phyloP scores from a whole-genome alignment of 257 asterid genomes.

The Paulownia fortunei region DNA sequence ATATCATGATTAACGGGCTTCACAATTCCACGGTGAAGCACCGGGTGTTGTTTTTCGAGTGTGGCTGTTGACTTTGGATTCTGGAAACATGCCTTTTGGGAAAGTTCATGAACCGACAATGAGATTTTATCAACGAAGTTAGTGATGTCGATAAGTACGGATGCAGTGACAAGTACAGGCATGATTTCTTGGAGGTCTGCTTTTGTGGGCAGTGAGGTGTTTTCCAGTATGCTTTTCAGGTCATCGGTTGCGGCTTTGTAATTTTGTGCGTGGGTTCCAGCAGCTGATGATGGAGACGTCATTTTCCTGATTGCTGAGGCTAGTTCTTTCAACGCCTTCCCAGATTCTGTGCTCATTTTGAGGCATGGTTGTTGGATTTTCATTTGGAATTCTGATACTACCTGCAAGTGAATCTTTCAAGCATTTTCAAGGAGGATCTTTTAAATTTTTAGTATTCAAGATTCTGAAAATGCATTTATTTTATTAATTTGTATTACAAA shows the following conservation, averaged over 20 bases:
- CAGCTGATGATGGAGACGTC: constrained; percentile 39
- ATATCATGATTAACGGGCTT: constrained; percentile 45
- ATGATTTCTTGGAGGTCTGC: constrained; percentile 44
- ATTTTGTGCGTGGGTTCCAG: constrained; percentile 32
- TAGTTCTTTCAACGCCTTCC: constrained; percentile 52
- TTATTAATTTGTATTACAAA: too few species aligned
- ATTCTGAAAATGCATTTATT: too few species aligned
- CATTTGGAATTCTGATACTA: constrained; percentile 37
- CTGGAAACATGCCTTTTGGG: constrained; percentile 53
- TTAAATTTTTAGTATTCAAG: too few species aligned
- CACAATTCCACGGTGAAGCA: constrained; percentile 62
- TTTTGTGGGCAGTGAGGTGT: constrained; percentile 24
- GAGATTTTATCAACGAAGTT: constrained; percentile 50
- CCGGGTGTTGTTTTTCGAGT: constrained; percentile 33
- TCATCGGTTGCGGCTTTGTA: constrained; percentile 46
- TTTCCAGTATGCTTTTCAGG: constrained; percentile 37
- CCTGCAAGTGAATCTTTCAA: too few species aligned
- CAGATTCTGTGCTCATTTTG: constrained; percentile 55
- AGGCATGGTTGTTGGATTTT: constrained; percentile 47
- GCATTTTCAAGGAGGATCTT: too few species aligned
- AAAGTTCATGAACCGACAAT: constrained; percentile 48
- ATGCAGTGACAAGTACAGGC: constrained; percentile 53
- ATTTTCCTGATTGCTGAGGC: constrained; percentile 49
- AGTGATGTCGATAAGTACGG: constrained; percentile 56
- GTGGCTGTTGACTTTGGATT: not conserved